Evolutionary conservation across 345 rosid genomes (phyloP).

Genomic region (Angophora floribunda): DNA sequence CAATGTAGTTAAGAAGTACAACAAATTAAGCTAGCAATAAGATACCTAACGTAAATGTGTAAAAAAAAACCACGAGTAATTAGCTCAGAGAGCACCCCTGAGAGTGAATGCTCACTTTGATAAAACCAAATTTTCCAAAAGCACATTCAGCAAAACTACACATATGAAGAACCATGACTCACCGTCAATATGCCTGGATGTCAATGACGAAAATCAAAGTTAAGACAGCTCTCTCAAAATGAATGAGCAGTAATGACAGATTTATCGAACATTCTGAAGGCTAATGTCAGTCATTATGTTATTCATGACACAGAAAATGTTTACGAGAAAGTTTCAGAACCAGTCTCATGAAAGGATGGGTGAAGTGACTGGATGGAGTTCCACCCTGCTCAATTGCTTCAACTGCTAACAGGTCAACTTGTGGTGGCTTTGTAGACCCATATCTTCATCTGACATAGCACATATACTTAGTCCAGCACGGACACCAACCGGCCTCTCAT

Average conservation of each 20-base stretch:
- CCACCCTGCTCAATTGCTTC: not conserved
- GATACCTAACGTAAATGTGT: not conserved
- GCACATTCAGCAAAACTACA: not conserved
- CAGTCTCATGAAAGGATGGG: not conserved
- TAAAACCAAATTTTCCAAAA: not conserved
- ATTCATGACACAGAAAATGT: not conserved
- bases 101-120: not conserved
- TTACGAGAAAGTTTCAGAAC: not conserved
- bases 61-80: not conserved
- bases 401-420: not conserved
- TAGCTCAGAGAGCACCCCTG: not conserved
- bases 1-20: not conserved
- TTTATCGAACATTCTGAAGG: not conserved
- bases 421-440: not conserved
- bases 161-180: not conserved
- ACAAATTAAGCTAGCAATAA: not conserved
- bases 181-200: not conserved
- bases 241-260: not conserved
- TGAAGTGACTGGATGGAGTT: not conserved
- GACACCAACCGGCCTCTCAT: not conserved
- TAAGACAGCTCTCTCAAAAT: not conserved
- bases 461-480: not conserved
- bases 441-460: not conserved
- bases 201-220: not conserved
- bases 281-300: not conserved